phyloP scores from a whole-genome alignment of 2,329 filamentous ascomycete species.

The Penicillium sp. region DNA sequence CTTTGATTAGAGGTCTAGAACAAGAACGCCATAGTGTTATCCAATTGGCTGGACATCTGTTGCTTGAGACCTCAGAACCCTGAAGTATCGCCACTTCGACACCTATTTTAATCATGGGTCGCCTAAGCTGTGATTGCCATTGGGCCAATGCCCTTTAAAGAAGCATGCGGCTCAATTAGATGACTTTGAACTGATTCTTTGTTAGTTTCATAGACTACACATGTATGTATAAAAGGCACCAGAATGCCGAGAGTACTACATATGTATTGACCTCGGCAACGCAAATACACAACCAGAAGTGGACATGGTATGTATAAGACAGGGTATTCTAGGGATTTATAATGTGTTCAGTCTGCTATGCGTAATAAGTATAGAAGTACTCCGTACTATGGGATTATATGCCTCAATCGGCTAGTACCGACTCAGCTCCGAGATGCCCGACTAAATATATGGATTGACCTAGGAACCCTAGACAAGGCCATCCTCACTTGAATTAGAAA shows the following conservation, averaged over 20 bases:
- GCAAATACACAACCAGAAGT: neutral
- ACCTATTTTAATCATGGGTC: slow-evolving; percentile 4
- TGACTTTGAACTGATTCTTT: neutral
- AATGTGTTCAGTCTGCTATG: neutral
- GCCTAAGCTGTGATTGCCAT: neutral
- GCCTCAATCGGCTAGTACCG: neutral
- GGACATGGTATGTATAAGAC: neutral
- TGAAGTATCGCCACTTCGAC: slow-evolving; percentile 9
- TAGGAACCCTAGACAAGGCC: neutral
- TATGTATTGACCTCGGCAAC: slow-evolving; percentile 11
- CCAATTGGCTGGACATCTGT: slow-evolving; percentile 15
- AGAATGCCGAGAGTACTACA: neutral
- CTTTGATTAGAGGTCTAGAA: neutral
- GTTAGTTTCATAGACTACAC: neutral
- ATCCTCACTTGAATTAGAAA: neutral
- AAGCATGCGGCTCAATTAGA: neutral
- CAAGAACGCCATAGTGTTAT: neutral
- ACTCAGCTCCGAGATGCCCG: neutral
- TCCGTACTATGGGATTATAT: neutral
- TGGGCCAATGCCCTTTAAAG: neutral
- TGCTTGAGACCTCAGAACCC: slow-evolving; percentile 5
- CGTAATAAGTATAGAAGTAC: neutral
- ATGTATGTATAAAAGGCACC: neutral
- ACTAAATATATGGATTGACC: neutral
- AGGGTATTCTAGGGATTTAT: neutral